Evolutionary conservation across 352 stramenopile genomes (phyloP), one percentile per base, ranked within the genome.

Genomic region (Pythium oligandrum): DNA sequence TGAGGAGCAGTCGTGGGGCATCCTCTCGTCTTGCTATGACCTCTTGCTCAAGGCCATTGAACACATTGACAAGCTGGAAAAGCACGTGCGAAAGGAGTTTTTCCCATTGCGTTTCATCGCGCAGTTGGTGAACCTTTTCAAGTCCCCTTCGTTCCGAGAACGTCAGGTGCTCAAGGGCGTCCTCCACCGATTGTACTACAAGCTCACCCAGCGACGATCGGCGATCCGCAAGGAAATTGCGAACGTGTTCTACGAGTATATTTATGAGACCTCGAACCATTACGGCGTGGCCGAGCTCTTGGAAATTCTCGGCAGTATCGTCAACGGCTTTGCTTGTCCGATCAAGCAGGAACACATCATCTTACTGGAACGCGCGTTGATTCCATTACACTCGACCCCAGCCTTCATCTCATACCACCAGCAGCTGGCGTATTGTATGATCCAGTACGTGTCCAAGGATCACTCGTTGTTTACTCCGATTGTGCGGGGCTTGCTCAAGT

Each of bases 191-290:
- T 57, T 95, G 62, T 95, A 95, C 67, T 93, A 93, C 78, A 95
- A 94, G 69, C 75, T 95, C 50, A 94, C 83, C 53, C 82, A 95
- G 68, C 86, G 84, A 37, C 83, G 86, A 34, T 88, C 83, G 55
- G 75, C 82, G 12, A 93, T 95, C 70, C 81, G 86, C 48, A 89
- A 90, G 63, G 81, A 92, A 63, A 94, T 95, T 68, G 78, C 83
- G 55, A 70, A 93, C 62, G 73, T 83, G 53, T 93, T 95, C 58
- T 94, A 92, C 73, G 83, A 90, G 78, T 95, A 93, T 88, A 91
- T 93, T 87, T 95, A 95, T 89, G 86, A 95, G 78, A 90, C 71
- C 34, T 84, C 70, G 67, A 92, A 90, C 53, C 81, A 95, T 66
- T 90, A 93, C 59, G 86, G 86, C 57, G 81, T 95, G 53, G 83